Evolutionary conservation across 2,329 filamentous ascomycete genomes (phyloP).

Genomic region (Scleromitrula shiraiana): DNA sequence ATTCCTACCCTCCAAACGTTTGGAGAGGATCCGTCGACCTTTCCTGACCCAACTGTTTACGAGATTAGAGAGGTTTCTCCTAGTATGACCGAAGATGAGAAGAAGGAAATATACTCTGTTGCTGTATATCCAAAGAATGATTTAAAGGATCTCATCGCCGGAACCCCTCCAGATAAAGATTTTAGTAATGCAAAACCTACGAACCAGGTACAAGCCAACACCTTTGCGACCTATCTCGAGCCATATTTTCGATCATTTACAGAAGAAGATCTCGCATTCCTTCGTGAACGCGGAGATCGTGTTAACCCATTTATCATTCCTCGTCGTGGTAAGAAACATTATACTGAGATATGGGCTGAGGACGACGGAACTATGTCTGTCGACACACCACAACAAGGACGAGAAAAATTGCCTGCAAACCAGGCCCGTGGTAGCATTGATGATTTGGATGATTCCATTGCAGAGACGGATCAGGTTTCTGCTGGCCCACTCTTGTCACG

Average conservation of each 20-base stretch:
- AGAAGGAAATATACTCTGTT: constrained; percentile 81
- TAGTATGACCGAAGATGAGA: constrained; percentile 72
- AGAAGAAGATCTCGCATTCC: constrained; percentile 88
- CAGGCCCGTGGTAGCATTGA: constrained; percentile 81
- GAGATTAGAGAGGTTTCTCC: constrained; percentile 67
- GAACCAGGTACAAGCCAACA: constrained; percentile 88
- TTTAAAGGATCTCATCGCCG: constrained; percentile 76
- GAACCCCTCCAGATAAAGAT: constrained; percentile 85
- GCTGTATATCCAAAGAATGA: constrained; percentile 74
- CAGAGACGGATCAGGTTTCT: constrained; percentile 82
- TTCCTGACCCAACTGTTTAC: constrained; percentile 86
- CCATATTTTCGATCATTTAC: constrained; percentile 83
- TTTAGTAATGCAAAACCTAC: constrained; percentile 90
- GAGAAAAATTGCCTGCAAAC: constrained; percentile 66
- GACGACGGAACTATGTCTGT: constrained; percentile 78
- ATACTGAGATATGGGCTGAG: constrained; percentile 86
- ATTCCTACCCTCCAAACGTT: constrained; percentile 71
- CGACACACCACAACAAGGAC: constrained; percentile 53
- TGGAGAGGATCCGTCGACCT: constrained; percentile 85
- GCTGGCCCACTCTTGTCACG: constrained; percentile 80
- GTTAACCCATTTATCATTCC: constrained; percentile 79
- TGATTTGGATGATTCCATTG: constrained; percentile 75
- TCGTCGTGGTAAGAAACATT: constrained; percentile 74
- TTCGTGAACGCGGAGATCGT: constrained; percentile 84
- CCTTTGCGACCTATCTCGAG: constrained; percentile 88